Conservation (phyloP, 169 alveolate species). For the Eimeria necatrix region DNA sequence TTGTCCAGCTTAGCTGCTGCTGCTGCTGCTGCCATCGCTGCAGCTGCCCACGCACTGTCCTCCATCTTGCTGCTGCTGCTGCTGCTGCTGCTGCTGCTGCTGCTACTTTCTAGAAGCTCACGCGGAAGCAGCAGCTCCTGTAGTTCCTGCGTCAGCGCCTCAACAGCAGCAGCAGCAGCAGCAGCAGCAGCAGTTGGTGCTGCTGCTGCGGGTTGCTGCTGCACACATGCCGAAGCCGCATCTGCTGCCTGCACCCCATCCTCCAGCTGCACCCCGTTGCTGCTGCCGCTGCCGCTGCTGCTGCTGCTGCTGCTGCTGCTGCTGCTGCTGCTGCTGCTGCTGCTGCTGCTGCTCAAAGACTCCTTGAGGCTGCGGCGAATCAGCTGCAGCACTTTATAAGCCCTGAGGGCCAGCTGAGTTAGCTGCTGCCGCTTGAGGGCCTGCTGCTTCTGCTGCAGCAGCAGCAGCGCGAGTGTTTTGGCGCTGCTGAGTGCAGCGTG, state of each 20-base stretch:
- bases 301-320: background rate
- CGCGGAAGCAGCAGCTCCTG: background rate
- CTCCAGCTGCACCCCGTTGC: background rate
- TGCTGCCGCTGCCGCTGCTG: background rate
- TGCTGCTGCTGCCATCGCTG: conserved; percentile 28
- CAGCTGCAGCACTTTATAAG: background rate
- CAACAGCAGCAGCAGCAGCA: no score
- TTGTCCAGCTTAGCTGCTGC: conserved; percentile 11
- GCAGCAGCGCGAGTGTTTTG: background rate
- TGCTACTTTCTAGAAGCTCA: background rate
- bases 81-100: conserved; percentile 29
- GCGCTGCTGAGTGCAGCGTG: background rate
- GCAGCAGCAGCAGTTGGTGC: conserved; percentile 40
- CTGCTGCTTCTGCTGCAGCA: conserved; percentile 15
- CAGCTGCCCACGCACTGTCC: background rate
- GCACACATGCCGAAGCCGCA: no score
- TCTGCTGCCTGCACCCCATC: no score
- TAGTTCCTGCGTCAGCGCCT: no score
- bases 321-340: background rate
- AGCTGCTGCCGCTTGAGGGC: conserved; percentile 26
- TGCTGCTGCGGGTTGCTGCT: no score
- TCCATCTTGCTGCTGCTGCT: background rate
- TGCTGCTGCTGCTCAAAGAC: background rate
- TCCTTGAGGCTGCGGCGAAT: background rate
- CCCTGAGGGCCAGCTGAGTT: background rate